These are phyloP conservation scores for Nakaseomyces kungkrabaensis DNA, from an alignment of 1,139 yeast species.

Conservation along the genomic window DNA sequence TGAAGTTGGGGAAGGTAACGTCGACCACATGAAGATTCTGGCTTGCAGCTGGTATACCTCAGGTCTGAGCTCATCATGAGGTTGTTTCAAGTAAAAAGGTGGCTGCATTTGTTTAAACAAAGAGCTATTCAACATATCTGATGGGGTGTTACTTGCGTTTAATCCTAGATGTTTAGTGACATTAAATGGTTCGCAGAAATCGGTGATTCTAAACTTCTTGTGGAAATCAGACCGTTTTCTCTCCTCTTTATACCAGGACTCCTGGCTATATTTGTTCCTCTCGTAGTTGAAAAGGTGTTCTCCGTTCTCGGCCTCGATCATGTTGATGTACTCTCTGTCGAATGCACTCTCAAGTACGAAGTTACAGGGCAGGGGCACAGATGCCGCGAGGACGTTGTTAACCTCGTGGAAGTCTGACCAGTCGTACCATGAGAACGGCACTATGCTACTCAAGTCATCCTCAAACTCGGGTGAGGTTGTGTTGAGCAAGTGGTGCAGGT, in stretches of 20 bases:
- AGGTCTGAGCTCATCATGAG: conserved; percentile 14
- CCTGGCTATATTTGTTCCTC: conserved; percentile 8
- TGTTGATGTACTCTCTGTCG: conserved; percentile 7
- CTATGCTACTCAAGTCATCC: neutral
- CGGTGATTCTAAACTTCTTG: conserved; percentile 1
- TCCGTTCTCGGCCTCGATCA: conserved; percentile 9
- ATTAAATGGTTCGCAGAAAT: conserved; percentile 1
- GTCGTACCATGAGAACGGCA: conserved; percentile 23
- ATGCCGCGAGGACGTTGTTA: conserved; percentile 12
- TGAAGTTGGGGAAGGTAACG: conserved; percentile 13
- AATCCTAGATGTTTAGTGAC: conserved; percentile 1
- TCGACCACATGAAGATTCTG: conserved; percentile 12
- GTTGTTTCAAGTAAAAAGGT: conserved; percentile 4
- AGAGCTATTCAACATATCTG: conserved; percentile 3
- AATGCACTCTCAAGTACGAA: conserved; percentile 13
- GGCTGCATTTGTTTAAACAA: conserved; percentile 7
- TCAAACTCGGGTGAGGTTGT: conserved; percentile 2
- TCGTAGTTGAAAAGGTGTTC: conserved; percentile 11
- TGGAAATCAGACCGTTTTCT: conserved; percentile 6
- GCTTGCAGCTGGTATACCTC: conserved; percentile 21
- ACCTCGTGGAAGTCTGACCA: conserved; percentile 20
- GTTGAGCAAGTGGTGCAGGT: conserved; percentile 9
- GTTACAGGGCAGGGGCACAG: conserved; percentile 10
- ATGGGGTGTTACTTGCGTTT: neutral
- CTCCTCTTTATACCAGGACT: conserved; percentile 7